Evolutionary conservation across 495 filamentous ascomycete genomes (phyloP).

Genomic region (Penicillium pancosmium): DNA sequence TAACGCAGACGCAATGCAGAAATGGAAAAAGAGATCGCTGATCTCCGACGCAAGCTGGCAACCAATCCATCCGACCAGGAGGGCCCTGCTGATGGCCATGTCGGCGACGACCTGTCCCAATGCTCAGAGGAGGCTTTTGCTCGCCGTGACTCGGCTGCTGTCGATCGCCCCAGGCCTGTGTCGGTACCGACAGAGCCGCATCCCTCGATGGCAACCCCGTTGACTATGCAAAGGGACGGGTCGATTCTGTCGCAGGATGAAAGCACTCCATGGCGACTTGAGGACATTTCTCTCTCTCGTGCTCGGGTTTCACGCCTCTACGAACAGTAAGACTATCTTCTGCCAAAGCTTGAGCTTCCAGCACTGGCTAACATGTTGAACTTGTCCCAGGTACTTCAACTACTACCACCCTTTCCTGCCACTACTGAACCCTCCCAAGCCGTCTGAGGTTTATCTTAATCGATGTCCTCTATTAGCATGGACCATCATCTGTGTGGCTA

Average conservation of each 20-base stretch:
- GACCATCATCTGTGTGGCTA: constrained; percentile 81
- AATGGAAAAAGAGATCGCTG: constrained; percentile 53
- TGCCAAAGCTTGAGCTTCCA: background rate
- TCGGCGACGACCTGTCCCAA: constrained; percentile 41
- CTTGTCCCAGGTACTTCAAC: constrained; percentile 62
- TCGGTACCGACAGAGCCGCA: constrained; percentile 43
- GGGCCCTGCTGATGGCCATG: constrained; percentile 30
- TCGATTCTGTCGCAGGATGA: constrained; percentile 48
- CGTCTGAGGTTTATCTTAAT: constrained; percentile 75
- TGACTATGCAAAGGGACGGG: constrained; percentile 42
- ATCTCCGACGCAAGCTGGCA: constrained; percentile 49
- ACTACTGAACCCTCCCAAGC: constrained; percentile 70
- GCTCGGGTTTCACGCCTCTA: constrained; percentile 43
- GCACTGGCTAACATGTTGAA: constrained; percentile 12
- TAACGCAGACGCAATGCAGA: constrained; percentile 50
- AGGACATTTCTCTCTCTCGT: constrained; percentile 46
- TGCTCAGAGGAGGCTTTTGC: constrained; percentile 44
- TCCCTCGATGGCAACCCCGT: constrained; percentile 40
- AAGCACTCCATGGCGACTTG: constrained; percentile 41
- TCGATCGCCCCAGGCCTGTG: constrained; percentile 36
- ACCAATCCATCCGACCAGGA: constrained; percentile 33
- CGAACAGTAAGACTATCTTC: constrained; percentile 39
- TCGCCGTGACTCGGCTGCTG: constrained; percentile 34
- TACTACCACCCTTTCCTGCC: constrained; percentile 86
- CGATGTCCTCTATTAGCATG: constrained; percentile 81